Evolutionary conservation across 2,329 filamentous ascomycete genomes (phyloP).

Genomic region (Colletotrichum lini): DNA sequence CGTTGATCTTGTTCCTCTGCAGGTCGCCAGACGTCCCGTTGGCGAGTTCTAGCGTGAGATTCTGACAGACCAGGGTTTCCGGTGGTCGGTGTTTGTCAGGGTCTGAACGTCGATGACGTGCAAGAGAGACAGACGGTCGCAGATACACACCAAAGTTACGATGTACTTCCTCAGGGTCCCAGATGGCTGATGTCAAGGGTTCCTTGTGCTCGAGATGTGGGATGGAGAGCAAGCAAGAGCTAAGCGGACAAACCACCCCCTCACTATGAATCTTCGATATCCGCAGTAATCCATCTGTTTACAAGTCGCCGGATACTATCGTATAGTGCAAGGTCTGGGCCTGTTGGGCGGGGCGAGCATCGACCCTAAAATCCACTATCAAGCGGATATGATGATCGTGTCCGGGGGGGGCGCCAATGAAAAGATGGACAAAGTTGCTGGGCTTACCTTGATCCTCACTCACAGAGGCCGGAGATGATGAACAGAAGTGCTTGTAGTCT

Average conservation of each 20-base stretch:
- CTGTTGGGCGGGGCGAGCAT: slow-evolving; percentile 1
- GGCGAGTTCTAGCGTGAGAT: background rate
- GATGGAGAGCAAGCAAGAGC: background rate
- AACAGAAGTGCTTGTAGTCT: background rate
- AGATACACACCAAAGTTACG: slow-evolving; percentile 8
- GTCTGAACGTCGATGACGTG: background rate
- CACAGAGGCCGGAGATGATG: background rate
- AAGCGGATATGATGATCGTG: slow-evolving; percentile 7
- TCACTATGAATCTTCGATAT: background rate
- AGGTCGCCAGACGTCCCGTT: background rate
- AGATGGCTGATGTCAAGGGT: background rate
- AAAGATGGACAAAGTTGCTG: too few relatives aligned
- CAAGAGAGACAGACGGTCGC: background rate
- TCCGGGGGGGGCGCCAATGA: background rate
- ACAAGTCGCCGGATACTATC: too few relatives aligned
- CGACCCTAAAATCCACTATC: background rate
- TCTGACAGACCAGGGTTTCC: background rate
- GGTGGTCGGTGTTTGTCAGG: slow-evolving; percentile 5
- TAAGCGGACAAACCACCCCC: background rate
- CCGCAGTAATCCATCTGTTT: background rate
- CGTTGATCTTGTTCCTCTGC: background rate
- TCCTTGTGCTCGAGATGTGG: background rate
- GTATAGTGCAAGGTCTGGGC: background rate
- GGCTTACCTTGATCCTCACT: background rate
- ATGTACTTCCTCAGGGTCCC: background rate